Conservation (phyloP, 768 basidiomycete species). For the Leccinellum luteum region DNA sequence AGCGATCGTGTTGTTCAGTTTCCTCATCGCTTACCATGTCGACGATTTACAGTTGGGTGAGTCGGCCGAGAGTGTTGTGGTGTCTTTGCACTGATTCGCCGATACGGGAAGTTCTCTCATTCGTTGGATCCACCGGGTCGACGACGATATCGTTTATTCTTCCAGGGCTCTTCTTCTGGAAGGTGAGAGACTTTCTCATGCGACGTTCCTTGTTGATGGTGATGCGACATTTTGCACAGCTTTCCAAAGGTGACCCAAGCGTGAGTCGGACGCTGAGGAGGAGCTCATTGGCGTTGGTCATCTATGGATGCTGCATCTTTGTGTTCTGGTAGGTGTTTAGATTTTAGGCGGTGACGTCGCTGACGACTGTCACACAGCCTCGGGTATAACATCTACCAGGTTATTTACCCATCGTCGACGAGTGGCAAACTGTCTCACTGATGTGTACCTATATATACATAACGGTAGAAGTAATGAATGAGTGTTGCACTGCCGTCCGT, state of each 20-base stretch:
- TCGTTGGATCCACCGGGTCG: slow-evolving; percentile 95
- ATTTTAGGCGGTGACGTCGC: neutral
- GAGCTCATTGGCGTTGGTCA: slow-evolving; percentile 60
- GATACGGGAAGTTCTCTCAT: slow-evolving; percentile 72
- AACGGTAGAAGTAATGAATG: slow-evolving; percentile 4
- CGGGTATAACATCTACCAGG: slow-evolving; percentile 74
- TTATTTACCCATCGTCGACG: slow-evolving; percentile 37
- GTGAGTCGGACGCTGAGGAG: slow-evolving; percentile 52
- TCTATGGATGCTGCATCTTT: slow-evolving; percentile 79
- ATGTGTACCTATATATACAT: neutral
- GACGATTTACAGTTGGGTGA: slow-evolving; percentile 74
- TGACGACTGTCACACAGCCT: slow-evolving; percentile 44
- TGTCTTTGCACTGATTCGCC: slow-evolving; percentile 11
- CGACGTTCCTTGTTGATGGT: neutral
- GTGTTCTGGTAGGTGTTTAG: slow-evolving; percentile 69
- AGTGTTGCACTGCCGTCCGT: slow-evolving; percentile 6
- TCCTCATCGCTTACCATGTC: slow-evolving; percentile 74
- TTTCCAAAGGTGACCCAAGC: slow-evolving; percentile 65
- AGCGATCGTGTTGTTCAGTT: slow-evolving; percentile 61
- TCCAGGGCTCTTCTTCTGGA: slow-evolving; percentile 92
- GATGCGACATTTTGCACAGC: slow-evolving; percentile 36
- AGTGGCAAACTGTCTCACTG: slow-evolving; percentile 2
- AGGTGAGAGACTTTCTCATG: slow-evolving; percentile 47
- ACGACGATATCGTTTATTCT: slow-evolving; percentile 97
- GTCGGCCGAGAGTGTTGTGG: slow-evolving; percentile 22